phyloP scores from a whole-genome alignment of 129 eudicot genomes.

The Chrysanthemum seticuspe region DNA sequence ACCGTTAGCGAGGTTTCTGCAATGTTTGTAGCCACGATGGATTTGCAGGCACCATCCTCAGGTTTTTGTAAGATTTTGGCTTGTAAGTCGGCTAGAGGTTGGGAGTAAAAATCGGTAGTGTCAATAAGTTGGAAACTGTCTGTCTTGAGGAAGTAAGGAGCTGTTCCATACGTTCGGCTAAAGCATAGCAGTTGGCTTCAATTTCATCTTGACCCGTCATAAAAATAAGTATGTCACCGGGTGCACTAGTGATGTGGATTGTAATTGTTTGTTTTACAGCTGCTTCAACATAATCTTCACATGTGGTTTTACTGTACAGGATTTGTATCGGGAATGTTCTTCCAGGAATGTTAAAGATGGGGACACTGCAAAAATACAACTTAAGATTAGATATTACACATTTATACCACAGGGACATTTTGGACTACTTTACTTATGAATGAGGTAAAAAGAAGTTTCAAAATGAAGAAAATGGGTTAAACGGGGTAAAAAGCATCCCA shows the following conservation, averaged over 20 bases:
- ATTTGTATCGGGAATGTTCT: conserved; percentile 62
- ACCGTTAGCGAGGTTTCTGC: conserved; percentile 74
- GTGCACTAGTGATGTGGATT: conserved; percentile 65
- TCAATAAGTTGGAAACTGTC: conserved; percentile 51
- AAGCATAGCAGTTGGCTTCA: conserved; percentile 30
- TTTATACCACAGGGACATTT: background rate
- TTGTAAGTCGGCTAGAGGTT: conserved; percentile 67
- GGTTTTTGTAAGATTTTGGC: conserved; percentile 60
- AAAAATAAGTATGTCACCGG: conserved; percentile 72
- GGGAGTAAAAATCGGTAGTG: conserved; percentile 67
- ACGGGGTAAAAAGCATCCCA: too few relatives aligned
- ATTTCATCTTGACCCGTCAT: conserved; percentile 76
- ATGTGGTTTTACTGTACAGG: conserved; percentile 59
- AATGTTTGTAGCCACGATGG: conserved; percentile 75
- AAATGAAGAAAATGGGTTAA: too few relatives aligned
- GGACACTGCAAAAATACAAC: conserved; percentile 47
- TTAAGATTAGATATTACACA: background rate
- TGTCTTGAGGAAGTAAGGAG: conserved; percentile 28
- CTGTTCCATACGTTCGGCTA: background rate
- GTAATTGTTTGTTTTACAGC: conserved; percentile 74
- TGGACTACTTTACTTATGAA: too few relatives aligned
- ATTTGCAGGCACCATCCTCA: conserved; percentile 64
- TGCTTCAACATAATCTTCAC: conserved; percentile 76
- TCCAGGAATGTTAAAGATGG: conserved; percentile 69
- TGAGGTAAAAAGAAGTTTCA: too few relatives aligned